phyloP scores from a whole-genome alignment of 495 filamentous ascomycete genomes.

The Cenococcum geophilum region DNA sequence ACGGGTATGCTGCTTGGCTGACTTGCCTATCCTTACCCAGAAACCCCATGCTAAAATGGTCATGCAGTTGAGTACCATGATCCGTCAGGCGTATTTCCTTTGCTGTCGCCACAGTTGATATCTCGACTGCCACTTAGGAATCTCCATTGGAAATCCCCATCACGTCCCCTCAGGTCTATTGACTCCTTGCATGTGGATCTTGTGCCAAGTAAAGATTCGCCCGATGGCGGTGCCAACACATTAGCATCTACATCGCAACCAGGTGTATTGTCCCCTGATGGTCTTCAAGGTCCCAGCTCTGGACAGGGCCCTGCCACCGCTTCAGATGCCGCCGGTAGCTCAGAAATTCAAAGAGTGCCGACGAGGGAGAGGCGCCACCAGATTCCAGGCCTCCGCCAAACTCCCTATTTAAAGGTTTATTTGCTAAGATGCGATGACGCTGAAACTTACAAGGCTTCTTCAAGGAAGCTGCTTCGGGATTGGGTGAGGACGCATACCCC shows the following conservation, averaged over 20 bases:
- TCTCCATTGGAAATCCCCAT: constrained; percentile 93
- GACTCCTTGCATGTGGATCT: constrained; percentile 86
- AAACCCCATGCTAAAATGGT: not conserved
- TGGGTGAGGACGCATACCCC: constrained; percentile 79
- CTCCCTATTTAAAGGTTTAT: constrained; percentile 88
- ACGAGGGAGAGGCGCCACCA: constrained; percentile 75
- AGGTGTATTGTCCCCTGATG: constrained; percentile 37
- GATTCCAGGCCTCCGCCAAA: constrained; percentile 88
- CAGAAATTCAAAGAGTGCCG: constrained; percentile 33
- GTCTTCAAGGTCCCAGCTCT: not conserved
- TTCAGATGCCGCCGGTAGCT: constrained; percentile 13
- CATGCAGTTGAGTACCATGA: constrained; percentile 64
- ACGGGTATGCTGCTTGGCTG: constrained; percentile 47
- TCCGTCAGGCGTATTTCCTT: constrained; percentile 75
- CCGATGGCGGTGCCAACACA: constrained; percentile 33
- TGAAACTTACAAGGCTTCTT: constrained; percentile 77
- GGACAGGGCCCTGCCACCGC: constrained; percentile 7
- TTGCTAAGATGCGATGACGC: constrained; percentile 89
- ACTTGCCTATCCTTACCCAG: constrained; percentile 1
- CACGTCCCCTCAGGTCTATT: constrained; percentile 84
- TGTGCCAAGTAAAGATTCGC: constrained; percentile 48
- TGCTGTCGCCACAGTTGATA: constrained; percentile 69
- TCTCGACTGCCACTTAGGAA: constrained; percentile 82
- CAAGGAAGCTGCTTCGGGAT: constrained; percentile 72
- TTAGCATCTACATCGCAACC: constrained; percentile 29